Evolutionary conservation across 2,329 filamentous ascomycete genomes (phyloP), one percentile per base, ranked within the genome.

Genomic region (Diaporthe caulivora): DNA sequence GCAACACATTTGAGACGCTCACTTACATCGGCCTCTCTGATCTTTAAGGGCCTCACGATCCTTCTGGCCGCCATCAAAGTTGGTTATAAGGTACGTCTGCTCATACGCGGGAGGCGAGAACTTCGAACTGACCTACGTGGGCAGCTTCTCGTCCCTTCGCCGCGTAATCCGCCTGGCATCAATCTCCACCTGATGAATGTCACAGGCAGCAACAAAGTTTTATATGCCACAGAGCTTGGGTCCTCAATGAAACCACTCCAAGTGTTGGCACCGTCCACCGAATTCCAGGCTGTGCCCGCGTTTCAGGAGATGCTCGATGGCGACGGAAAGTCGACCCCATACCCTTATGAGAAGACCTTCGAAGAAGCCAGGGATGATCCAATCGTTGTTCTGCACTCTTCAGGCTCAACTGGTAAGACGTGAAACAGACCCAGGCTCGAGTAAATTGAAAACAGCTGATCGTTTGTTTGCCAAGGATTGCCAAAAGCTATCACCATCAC

Each of bases 51-150:
- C 17, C 79, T 79, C n/a, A 78, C 81, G 24, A 74, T 80, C 2
- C 76, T 83, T 15, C 73, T 81, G 24, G 83, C 82, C 2, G 80
- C 78, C 13, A 80, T 83, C 31, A 84, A 83, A 74, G 80, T 79
- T 51, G 83, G 83, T 5, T 83, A 83, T 47, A 83, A 81, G 57
- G 81, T 78, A 15, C 7, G 18, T 26, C 18, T 24, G 21, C 15
- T 11, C 26, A 15, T n/a, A 49, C 15, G 37, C 18, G 5, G 53
- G 24, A 13, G 51, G 42, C 17, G 31, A n/a, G n/a, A n/a, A 47
- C 13, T 10, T 18, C 13, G 15, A 44, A 21, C 18, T 62, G 44
- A 31, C 72, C 53, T 24, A 13, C 11, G 34, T 10, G 24, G 13
- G 55, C 37, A 79, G 77, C 51, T 77, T 37, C 60, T 80, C 2